Percentiles rank a stretch among this genome's conserved stretches.
Conservation (phyloP, 2,329 filamentous ascomycete species). For the Botryosphaeria dothidea region DNA sequence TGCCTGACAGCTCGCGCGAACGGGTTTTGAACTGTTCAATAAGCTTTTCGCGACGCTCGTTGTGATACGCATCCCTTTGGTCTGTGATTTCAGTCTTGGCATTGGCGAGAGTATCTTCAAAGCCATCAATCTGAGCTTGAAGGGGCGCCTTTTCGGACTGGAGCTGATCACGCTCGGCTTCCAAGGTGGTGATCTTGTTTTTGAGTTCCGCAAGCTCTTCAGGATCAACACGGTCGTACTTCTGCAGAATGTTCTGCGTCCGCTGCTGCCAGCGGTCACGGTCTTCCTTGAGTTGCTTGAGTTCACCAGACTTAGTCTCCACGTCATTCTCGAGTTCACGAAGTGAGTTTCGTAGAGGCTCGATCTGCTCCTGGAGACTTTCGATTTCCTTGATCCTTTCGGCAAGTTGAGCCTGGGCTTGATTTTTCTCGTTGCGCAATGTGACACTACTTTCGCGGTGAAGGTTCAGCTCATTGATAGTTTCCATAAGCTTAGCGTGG, state of each 20-base stretch:
- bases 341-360: slow-evolving; percentile 79
- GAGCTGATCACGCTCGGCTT: slow-evolving; percentile 56
- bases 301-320: slow-evolving; percentile 80
- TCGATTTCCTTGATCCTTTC: slow-evolving; percentile 76
- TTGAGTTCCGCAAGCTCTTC: slow-evolving; percentile 90
- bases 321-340: slow-evolving; percentile 80
- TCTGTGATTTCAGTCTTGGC: slow-evolving; percentile 39
- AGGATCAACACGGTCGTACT: slow-evolving; percentile 93
- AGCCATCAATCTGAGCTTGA: slow-evolving; percentile 50
- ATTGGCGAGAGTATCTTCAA: slow-evolving; percentile 49
- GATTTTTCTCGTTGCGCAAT: slow-evolving; percentile 80
- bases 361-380: slow-evolving; percentile 71
- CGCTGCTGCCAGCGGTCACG: slow-evolving; percentile 95
- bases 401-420: slow-evolving; percentile 72
- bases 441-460: slow-evolving; percentile 95
- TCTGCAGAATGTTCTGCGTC: slow-evolving; percentile 91
- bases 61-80: slow-evolving; percentile 43
- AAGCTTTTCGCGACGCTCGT: slow-evolving; percentile 50
- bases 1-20: slow-evolving; percentile 64
- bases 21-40: slow-evolving; percentile 56
- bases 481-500: slow-evolving; percentile 90
- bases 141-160: slow-evolving; percentile 52
- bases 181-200: slow-evolving; percentile 63
- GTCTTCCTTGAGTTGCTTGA: slow-evolving; percentile 86
- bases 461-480: slow-evolving; percentile 91